A percentile compares a stretch with the other conserved stretches of the same genome.
These are phyloP conservation scores for Dryadomyces sulphureus DNA, from an alignment of 2,329 filamentous ascomycete species.

Conservation along the genomic window DNA sequence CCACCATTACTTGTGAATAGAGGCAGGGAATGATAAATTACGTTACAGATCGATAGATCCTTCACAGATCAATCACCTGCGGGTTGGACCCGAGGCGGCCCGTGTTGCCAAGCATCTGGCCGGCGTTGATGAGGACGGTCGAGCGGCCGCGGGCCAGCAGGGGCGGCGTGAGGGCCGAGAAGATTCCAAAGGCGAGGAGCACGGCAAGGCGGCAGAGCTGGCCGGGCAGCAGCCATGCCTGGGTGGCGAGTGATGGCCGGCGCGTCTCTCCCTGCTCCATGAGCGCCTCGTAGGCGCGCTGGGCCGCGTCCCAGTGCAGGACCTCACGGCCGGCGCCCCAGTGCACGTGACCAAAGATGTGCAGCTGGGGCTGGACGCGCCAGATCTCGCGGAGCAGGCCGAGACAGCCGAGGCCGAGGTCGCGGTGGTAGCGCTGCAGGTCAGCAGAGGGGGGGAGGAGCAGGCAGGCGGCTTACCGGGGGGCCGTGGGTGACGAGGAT, in stretches of 20 bases:
- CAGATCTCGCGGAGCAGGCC: conserved; percentile 57
- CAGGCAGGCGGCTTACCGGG: conserved; percentile 28
- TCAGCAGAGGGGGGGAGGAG: background rate
- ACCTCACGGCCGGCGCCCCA: conserved; percentile 55
- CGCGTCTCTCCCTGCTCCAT: conserved; percentile 24
- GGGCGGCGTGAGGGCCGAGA: conserved; percentile 10
- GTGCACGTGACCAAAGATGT: conserved; percentile 80
- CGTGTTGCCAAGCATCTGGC: conserved; percentile 38
- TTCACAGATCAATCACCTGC: conserved; percentile 21
- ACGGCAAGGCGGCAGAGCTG: conserved; percentile 27
- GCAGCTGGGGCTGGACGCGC: conserved; percentile 58
- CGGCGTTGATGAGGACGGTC: conserved; percentile 39
- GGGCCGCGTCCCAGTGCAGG: conserved; percentile 61
- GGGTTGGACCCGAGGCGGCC: conserved; percentile 28
- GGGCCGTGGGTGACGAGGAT: conserved; percentile 73
- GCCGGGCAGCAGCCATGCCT: conserved; percentile 21
- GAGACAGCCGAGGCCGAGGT: conserved; percentile 55
- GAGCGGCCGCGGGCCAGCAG: background rate
- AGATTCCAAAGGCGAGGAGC: conserved; percentile 30
- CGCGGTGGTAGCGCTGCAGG: conserved; percentile 48
- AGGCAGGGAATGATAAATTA: too few relatives aligned
- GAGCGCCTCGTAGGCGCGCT: conserved; percentile 56
- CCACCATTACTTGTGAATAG: too few relatives aligned
- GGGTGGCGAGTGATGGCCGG: background rate
- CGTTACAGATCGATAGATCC: background rate